Evolutionary conservation across 2,329 filamentous ascomycete species (phyloP), one percentile per base, ranked within the genome.

Genomic region (Pseudogymnoascus sp.): DNA sequence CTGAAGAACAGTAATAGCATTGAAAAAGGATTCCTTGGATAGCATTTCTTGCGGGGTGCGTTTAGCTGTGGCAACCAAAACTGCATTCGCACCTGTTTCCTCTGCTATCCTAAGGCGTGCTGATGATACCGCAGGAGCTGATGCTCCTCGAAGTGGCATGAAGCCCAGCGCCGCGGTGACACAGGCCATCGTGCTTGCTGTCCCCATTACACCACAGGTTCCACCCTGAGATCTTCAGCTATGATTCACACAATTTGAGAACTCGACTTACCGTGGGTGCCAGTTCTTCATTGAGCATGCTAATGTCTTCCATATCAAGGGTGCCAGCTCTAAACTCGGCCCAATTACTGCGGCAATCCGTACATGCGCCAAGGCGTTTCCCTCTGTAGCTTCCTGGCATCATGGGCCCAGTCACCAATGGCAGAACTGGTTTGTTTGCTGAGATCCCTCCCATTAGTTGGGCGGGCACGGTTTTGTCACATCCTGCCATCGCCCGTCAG

Each of bases 371-470:
- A 1, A 91, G 82, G 0, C 88, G 77, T 1, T 79, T 77, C 0
- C 88, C 88, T 11, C 80, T 78, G 66, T 88, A 82, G 40, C 83
- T 88, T 0, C 88, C 88, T 0, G 88, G 87, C 83, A 90, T 85
- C 87, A 91, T 91, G 0, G 88, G 88, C 0, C 88, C 88, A 0
- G 88, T 90, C 0, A 90, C 82, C 0, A 91, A 76, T 23, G 86
- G 87, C 1, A 91, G 70, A 1, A 89, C 80, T 0, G 88, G 87
- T 69, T 90, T 90, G 66, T 90, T 89, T 0, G 88, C 88, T 0
- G 87, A 90, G 14, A 91, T 87, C 0, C 84, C 88, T 1, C 88
- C 88, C 88, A 91, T 91, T 1, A 91, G 72, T 70, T 91, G 88
- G 1, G 88, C 88, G 0, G 88, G 88, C 0, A 86, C 85, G 0